These are phyloP conservation scores for Ocimum tenuiflorum DNA, from an alignment of 257 asterid genomes.

Conservation along the genomic window DNA sequence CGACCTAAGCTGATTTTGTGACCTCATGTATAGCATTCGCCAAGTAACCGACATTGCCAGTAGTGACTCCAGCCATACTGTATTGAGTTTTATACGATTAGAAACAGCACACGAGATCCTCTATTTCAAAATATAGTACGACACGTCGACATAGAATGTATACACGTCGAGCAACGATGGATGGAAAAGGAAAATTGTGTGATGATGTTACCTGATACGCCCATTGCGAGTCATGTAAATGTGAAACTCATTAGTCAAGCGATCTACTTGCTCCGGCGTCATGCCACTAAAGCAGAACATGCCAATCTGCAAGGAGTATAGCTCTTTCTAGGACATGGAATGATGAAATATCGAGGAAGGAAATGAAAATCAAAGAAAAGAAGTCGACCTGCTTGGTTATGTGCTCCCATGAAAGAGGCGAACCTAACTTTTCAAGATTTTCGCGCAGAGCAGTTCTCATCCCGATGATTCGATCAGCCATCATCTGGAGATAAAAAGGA, in stretches of 20 bases:
- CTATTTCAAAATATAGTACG: not conserved
- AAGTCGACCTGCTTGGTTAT: too few species aligned
- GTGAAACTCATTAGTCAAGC: conserved; percentile 74
- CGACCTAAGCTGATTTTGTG: conserved; percentile 54
- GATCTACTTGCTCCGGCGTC: conserved; percentile 98
- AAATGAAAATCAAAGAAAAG: too few species aligned
- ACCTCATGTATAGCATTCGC: conserved; percentile 88
- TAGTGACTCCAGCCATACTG: conserved; percentile 98
- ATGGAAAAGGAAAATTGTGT: not conserved
- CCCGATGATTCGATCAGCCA: conserved; percentile 22
- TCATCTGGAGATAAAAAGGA: not conserved
- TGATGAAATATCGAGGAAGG: not conserved
- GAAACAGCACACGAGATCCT: not conserved
- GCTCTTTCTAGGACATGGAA: not conserved
- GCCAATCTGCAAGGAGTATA: conserved; percentile 58
- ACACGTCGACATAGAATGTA: not conserved
- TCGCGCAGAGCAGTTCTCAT: too few species aligned
- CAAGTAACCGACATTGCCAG: conserved; percentile 84
- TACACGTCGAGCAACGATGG: too few species aligned
- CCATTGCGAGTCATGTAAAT: conserved; percentile 96
- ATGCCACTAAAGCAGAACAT: conserved; percentile 98
- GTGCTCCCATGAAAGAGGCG: too few species aligned
- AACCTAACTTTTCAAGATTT: not conserved
- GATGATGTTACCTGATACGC: conserved; percentile 69
- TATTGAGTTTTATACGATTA: not conserved